Evolutionary conservation across 2,329 filamentous ascomycete species (phyloP).

Genomic region (Pseudogymnoascus sp.): DNA sequence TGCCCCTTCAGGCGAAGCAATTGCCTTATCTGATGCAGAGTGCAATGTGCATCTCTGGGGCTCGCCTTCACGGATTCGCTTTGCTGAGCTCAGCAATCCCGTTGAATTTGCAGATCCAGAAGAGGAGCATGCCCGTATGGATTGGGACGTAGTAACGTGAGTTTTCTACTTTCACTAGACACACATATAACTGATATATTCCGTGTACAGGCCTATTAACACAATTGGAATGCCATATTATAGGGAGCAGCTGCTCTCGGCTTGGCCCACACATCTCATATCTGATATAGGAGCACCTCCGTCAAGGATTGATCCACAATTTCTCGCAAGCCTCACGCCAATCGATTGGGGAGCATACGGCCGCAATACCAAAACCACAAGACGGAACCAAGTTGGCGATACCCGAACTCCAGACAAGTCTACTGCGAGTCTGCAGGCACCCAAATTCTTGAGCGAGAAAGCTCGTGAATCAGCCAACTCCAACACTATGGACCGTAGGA

Average conservation of each 20-base stretch:
- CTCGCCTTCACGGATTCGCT: slow-evolving; percentile 59
- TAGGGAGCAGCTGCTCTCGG: slow-evolving; percentile 75
- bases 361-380: slow-evolving; percentile 62
- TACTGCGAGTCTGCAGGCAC: slow-evolving; percentile 57
- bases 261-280: slow-evolving; percentile 77
- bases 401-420: slow-evolving; percentile 56
- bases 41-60: slow-evolving; percentile 63
- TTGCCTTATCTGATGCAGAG: slow-evolving; percentile 58
- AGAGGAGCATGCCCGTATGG: slow-evolving; percentile 40
- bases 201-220: slow-evolving; percentile 58
- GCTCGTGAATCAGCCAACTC: slow-evolving; percentile 57
- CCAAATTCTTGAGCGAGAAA: slow-evolving; percentile 93
- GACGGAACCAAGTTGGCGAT: slow-evolving; percentile 76
- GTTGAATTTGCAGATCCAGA: slow-evolving; percentile 56
- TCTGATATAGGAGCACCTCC: slow-evolving; percentile 83
- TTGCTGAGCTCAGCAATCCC: slow-evolving; percentile 60
- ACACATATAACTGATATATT: neutral
- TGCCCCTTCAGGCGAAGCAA: slow-evolving; percentile 62
- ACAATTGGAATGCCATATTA: slow-evolving; percentile 90
- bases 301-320: slow-evolving; percentile 60
- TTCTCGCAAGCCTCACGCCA: slow-evolving; percentile 59
- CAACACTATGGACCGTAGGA: slow-evolving; percentile 31
- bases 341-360: slow-evolving; percentile 73
- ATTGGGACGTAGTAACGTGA: slow-evolving; percentile 62
- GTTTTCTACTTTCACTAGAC: slow-evolving; percentile 23